Base-by-base conservation (phyloP, 179 eudicot species). In the Corrigiola litoralis region DNA sequence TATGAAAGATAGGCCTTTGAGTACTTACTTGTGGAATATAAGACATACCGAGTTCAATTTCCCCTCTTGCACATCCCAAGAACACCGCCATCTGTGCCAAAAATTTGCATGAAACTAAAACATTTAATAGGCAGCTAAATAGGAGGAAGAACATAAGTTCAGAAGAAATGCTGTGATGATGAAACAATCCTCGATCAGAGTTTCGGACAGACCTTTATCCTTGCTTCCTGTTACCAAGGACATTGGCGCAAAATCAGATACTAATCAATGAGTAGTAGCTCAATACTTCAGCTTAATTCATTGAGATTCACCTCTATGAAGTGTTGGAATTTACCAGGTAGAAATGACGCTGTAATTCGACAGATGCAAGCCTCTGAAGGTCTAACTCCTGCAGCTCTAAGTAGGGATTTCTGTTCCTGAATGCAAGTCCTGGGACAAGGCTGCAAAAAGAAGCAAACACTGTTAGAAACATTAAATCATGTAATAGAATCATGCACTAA, bases 1-100 rank as follows among this genome's bases (percentile, higher is more conserved):
- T 46, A 48, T 20, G 5, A 14, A 17, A 23, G 0, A 29, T 32
- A n/a, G 20, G 37, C 0, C 7, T 2, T 14, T 9, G 33, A 6
- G 2, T 28, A 14, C 87, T 56, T 69, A 92, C 98, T 34, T 87
- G 85, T 49, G 83, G 47, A 21, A 79, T 73, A 58, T 13, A 46
- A 16, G 92, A 71, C 68, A 89, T 67, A 56, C 98, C 98, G 0
- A 92, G 75, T 66, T 92, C 98, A 40, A 92, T 81, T 71, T 89
- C 98, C 61, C 98, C 98, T 9, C 51, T 44, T 27, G 47, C 69
- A 77, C 92, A 84, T 5, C 90, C 95, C 84, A 87, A 77, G 56
- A 89, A 82, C 33, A 85, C 69, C 0, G 80, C 90, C 21, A 70
- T 77, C 98, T 89, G 77, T 18, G 56, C 45, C 21, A 47, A 9